A percentile compares a stretch with the other conserved stretches of the same genome.
These are phyloP conservation scores for Nemophila menziesii DNA, from an alignment of 257 asterid genomes.

Conservation along the genomic window DNA sequence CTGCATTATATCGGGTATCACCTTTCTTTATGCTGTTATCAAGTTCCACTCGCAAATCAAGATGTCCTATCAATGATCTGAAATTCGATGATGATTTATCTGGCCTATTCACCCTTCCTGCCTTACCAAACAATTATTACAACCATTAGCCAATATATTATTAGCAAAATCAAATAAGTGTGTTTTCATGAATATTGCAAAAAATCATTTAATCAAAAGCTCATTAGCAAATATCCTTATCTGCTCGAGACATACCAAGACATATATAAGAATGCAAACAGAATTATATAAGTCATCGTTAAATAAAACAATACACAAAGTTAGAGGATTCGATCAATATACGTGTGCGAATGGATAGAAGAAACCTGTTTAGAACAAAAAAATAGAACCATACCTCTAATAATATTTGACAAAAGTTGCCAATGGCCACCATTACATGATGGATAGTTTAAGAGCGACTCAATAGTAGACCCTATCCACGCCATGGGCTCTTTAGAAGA, in stretches of 20 bases:
- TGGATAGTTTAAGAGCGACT: conserved; percentile 35
- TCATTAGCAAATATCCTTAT: too few species aligned
- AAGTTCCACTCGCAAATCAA: conserved; percentile 14
- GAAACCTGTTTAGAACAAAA: too few species aligned
- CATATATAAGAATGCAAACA: too few species aligned
- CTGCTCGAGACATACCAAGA: too few species aligned
- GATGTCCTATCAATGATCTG: conserved; percentile 2
- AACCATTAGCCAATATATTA: not conserved
- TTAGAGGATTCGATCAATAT: not conserved
- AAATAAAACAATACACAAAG: too few species aligned
- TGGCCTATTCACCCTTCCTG: conserved; percentile 28
- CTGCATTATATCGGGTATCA: conserved; percentile 2
- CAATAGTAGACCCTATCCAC: conserved; percentile 25
- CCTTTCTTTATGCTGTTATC: conserved; percentile 8
- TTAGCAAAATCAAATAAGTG: not conserved
- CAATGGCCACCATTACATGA: conserved; percentile 39
- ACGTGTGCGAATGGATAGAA: not conserved
- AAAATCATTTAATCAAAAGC: too few species aligned
- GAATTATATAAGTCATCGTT: too few species aligned
- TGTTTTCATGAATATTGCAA: not conserved
- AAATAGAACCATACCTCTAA: conserved; percentile 23
- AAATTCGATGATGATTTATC: not conserved
- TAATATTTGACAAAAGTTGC: conserved; percentile 25
- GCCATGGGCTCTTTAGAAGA: conserved; percentile 33
- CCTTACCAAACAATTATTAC: not conserved